phyloP scores from a whole-genome alignment of 2,329 filamentous ascomycete genomes.

The Fusarium graminum region DNA sequence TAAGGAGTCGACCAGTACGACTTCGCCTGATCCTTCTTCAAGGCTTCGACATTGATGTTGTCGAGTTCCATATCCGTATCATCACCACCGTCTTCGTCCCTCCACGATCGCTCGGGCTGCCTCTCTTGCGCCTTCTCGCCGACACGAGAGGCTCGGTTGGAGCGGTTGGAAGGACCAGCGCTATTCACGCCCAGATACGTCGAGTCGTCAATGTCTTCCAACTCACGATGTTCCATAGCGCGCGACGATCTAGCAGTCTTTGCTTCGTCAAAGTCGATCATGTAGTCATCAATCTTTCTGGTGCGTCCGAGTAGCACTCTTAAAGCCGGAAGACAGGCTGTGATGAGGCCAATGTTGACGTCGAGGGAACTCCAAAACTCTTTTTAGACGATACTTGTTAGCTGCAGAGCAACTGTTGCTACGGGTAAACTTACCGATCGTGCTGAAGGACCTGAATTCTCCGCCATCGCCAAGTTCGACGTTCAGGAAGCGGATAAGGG shows the following conservation, averaged over 20 bases:
- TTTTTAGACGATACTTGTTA: not conserved
- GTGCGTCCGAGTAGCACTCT: conserved; percentile 26
- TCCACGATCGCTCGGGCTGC: conserved; percentile 12
- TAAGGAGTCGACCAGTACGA: conserved; percentile 31
- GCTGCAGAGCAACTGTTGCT: not conserved
- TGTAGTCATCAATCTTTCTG: conserved; percentile 17
- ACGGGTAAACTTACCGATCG: not conserved
- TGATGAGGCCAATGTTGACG: conserved; percentile 35
- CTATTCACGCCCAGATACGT: conserved; percentile 25
- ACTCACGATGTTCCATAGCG: conserved; percentile 21
- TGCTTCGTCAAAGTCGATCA: conserved; percentile 25
- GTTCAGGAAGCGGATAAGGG: conserved; percentile 35
- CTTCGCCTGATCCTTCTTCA: conserved; percentile 30
- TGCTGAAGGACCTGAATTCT: conserved; percentile 25
- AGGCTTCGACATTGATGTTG: conserved; percentile 30
- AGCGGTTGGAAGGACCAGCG: conserved; percentile 13
- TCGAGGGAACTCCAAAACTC: conserved; percentile 41
- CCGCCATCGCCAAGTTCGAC: conserved; percentile 23
- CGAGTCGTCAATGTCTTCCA: conserved; percentile 30
- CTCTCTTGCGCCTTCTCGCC: conserved; percentile 2
- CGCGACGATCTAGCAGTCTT: conserved; percentile 29
- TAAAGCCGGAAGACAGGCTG: conserved; percentile 32
- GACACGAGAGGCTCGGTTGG: not conserved
- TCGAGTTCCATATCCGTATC: conserved; percentile 22
- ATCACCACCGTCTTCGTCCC: conserved; percentile 16